Evolutionary conservation across 2,329 filamentous ascomycete species (phyloP), one percentile per base, ranked within the genome.

Genomic region (Venturia aucupariae): DNA sequence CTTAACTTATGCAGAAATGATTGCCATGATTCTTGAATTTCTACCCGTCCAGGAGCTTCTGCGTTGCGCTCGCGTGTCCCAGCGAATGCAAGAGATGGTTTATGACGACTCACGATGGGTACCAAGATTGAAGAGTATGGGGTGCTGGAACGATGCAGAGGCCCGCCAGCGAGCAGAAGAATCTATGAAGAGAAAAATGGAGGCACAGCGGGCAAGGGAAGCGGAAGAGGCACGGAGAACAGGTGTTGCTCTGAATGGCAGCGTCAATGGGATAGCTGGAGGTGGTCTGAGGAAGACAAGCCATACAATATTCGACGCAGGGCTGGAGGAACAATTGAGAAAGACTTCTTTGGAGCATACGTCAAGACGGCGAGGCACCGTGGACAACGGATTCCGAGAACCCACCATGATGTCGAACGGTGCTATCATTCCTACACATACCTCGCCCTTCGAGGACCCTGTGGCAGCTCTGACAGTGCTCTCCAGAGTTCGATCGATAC

Each of bases 41-140:
- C 85, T 97, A 46, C 89, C 90, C 46, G 84, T 96, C 35, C 80
- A 88, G 66, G 93, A 97, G 75, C 87, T 96, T 71, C 84, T 97
- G 73, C 86, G 86, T 69, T 93, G 91, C 73, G 93, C 94, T 55
- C 87, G 88, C 67, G 87, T 90, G 30, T 96, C 91, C 65, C 89
- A 85, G 72, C 89, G 90, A 66, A 85, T 97, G 82, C 88, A 89
- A 73, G 94, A 99, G 77, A 99, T 99, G 92, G 92, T 97, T 3
- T 99, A 97, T 76, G 94, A 99, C 75, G 94, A 99, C 75, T 90
- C 92, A 61, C 84, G 93, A 78, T 99, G 94, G 94, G 89, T 97
- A 46, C 86, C 90, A 68, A 84, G 90, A 67, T 77, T 99, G 64
- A 89, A 89, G 73, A 86, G 83, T 65, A 96, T 99, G 86, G 90